Evolutionary conservation across 805 yeast genomes (phyloP).

Genomic region (Starmerella gropengiesseri): DNA sequence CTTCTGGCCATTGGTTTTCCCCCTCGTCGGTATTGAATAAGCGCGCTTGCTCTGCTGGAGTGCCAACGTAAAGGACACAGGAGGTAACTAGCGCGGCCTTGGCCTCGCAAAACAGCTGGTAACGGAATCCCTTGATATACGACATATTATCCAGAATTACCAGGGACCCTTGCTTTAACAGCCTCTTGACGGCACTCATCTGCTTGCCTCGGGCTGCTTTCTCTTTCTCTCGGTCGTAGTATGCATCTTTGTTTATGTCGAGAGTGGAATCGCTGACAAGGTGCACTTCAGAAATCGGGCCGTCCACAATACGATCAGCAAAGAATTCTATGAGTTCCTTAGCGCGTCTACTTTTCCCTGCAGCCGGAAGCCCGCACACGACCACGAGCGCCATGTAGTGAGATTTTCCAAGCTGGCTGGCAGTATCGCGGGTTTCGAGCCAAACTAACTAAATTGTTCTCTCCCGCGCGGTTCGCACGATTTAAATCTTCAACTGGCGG

Average conservation of each 20-base stretch:
- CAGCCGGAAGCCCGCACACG: slow-evolving; percentile 73
- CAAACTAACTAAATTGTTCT: too few species aligned
- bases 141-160: slow-evolving; percentile 79
- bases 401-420: not conserved
- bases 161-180: slow-evolving; percentile 52
- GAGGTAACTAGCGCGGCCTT: slow-evolving; percentile 72
- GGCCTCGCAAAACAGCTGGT: slow-evolving; percentile 89
- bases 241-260: slow-evolving; percentile 58
- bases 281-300: slow-evolving; percentile 41
- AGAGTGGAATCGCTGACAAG: slow-evolving; percentile 69
- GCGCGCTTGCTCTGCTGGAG: slow-evolving; percentile 50
- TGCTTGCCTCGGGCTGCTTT: slow-evolving; percentile 75
- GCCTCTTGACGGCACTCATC: slow-evolving; percentile 80
- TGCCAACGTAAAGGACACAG: slow-evolving; percentile 69
- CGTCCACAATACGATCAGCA: slow-evolving; percentile 36
- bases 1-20: slow-evolving; percentile 49
- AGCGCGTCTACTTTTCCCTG: slow-evolving; percentile 77
- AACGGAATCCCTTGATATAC: slow-evolving; percentile 90
- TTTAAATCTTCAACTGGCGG: too few species aligned
- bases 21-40: slow-evolving; percentile 45
- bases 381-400: slow-evolving; percentile 70
- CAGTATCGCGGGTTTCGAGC: not conserved
- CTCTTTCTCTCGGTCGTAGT: slow-evolving; percentile 63
- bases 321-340: slow-evolving; percentile 40
- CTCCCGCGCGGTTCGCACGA: too few species aligned